Percentiles rank a stretch among this genome's conserved stretches.
These are phyloP conservation scores for Crepidotus variabilis DNA, from an alignment of 768 basidiomycete species.

Conservation along the genomic window DNA sequence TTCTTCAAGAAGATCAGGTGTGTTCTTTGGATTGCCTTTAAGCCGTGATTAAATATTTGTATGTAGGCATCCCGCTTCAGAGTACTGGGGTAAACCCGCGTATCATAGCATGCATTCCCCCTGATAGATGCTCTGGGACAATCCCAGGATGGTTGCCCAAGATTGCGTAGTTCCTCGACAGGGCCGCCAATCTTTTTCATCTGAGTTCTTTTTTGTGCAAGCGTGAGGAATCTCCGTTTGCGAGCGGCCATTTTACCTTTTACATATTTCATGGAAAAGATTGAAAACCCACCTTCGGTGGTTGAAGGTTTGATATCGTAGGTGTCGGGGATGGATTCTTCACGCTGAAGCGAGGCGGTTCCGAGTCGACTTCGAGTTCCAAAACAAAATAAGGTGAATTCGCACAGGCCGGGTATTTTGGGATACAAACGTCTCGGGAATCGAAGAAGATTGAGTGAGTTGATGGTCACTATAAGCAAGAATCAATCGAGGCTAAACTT, in stretches of 20 bases:
- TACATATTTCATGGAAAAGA: background rate
- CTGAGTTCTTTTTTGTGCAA: background rate
- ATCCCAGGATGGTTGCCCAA: background rate
- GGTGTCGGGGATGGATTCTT: background rate
- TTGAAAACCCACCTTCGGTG: background rate
- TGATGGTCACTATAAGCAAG: too few relatives aligned
- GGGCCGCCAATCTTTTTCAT: background rate
- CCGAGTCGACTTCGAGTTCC: background rate
- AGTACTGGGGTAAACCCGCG: background rate
- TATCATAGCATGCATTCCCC: background rate
- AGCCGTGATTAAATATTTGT: too few relatives aligned
- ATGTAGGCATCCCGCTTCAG: too few relatives aligned
- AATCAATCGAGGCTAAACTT: too few relatives aligned
- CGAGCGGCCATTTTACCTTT: background rate
- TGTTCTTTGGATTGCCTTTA: too few relatives aligned
- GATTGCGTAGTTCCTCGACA: background rate
- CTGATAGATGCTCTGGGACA: background rate
- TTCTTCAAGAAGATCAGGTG: too few relatives aligned
- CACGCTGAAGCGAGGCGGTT: background rate
- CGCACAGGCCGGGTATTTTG: background rate
- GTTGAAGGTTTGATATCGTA: background rate
- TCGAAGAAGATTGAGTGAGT: too few relatives aligned
- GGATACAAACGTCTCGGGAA: too few relatives aligned
- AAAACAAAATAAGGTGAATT: background rate
- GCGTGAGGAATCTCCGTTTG: background rate